Base-by-base conservation (phyloP, 139 green algal species). In the Limnomonas spitsbergensis region DNA sequence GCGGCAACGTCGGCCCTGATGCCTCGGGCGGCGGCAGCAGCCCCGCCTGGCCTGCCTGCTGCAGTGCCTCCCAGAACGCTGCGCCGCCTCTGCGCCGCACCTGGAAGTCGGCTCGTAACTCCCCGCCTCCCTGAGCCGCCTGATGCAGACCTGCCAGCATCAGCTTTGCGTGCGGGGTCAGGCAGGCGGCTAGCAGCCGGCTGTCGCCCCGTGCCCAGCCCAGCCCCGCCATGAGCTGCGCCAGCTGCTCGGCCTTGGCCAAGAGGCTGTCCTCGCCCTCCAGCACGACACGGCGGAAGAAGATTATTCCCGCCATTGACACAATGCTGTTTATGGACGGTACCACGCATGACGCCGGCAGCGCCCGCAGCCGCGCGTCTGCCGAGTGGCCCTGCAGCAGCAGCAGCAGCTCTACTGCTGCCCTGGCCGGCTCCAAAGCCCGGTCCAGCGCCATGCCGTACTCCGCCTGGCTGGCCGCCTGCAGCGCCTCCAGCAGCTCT, bases 131-230 rank as follows among this genome's bases (percentile, higher is more conserved):
- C 4, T 74, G 20, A 35, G 70, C 70, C 32, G 39, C 80, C 38
- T 84, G 80, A 1, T 78, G 38, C 34, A 84, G 80, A 36, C 79
- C 79, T n/a, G 79, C 29, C 32, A 86, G 75, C 82, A 83, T 79
- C 32, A 73, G 73, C 1, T 42, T 32, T 37, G 68, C 73, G 24
- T 70, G 38, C 2, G 82, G 68, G 1, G 36, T 38, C 0, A 81
- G 77, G 78, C 82, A 86, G 2, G 67, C 61, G 2, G 73, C 73
- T 34, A 86, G 75, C 27, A 75, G 81, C 7, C 39, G 1, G 73
- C 6, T 66, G 68, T 74, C 68, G 61, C 61, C n/a, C 53, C 79
- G 66, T 1, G 36, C 38, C 81, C 77, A 82, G 24, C 76, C 66
- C 0, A 86, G 54, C 4, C 20, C 35, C 2, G 66, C 53, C 1